Percentiles rank a stretch among this genome's conserved stretches.
Evolutionary conservation across 1,284 basidiomycete genomes (phyloP).

Genomic region (Tilletia horrida): DNA sequence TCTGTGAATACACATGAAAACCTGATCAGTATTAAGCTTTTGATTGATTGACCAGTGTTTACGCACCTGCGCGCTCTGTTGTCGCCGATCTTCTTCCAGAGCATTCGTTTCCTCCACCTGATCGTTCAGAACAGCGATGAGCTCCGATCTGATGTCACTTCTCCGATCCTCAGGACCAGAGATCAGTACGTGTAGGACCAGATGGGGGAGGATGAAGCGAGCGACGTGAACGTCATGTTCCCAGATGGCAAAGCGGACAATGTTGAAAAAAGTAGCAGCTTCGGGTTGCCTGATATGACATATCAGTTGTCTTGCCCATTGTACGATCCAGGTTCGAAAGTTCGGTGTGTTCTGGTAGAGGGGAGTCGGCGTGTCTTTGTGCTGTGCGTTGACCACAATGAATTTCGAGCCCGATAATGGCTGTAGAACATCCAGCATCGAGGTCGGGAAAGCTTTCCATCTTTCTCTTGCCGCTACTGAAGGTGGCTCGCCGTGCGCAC

Average conservation of each 20-base stretch:
- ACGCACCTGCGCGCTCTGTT: slow-evolving; percentile 66
- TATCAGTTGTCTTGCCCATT: slow-evolving; percentile 85
- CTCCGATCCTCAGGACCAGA: slow-evolving; percentile 67
- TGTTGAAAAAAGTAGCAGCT: slow-evolving; percentile 67
- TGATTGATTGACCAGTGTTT: background rate
- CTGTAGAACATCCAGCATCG: slow-evolving; percentile 79
- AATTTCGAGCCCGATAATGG: slow-evolving; percentile 63
- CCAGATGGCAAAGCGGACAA: slow-evolving; percentile 74
- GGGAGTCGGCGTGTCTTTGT: slow-evolving; percentile 29
- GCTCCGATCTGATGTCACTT: slow-evolving; percentile 68
- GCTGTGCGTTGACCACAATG: slow-evolving; percentile 35
- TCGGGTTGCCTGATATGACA: background rate
- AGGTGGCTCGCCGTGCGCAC: slow-evolving; percentile 29
- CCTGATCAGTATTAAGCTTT: background rate
- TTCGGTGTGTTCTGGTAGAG: slow-evolving; percentile 71
- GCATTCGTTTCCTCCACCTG: slow-evolving; percentile 62
- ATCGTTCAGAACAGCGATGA: slow-evolving; percentile 78
- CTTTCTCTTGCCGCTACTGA: slow-evolving; percentile 63
- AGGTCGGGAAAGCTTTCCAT: slow-evolving; percentile 76
- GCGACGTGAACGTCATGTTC: slow-evolving; percentile 89
- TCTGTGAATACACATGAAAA: slow-evolving; percentile 59
- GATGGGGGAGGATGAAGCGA: slow-evolving; percentile 83
- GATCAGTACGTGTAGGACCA: slow-evolving; percentile 80
- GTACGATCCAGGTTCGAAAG: slow-evolving; percentile 93
- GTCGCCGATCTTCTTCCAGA: slow-evolving; percentile 41